phyloP scores from a whole-genome alignment of 139 green algal genomes.

The Chlorella sp. region DNA sequence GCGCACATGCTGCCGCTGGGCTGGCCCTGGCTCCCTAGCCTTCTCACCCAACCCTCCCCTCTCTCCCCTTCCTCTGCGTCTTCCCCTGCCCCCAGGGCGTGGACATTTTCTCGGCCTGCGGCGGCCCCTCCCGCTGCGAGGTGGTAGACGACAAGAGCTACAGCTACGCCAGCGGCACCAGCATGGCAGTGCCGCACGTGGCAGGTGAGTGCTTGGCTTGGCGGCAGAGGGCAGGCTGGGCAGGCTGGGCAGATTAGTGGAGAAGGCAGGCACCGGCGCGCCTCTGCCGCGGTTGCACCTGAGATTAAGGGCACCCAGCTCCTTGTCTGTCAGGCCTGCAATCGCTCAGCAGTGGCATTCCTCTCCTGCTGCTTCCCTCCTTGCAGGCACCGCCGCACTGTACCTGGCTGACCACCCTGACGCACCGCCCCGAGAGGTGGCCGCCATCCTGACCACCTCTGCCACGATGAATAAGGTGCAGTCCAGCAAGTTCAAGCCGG shows the following conservation, averaged over 20 bases:
- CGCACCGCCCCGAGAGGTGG: constrained; percentile 25
- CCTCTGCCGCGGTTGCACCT: too few relatives aligned
- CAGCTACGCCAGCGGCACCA: constrained; percentile 44
- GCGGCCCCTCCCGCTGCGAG: constrained; percentile 41
- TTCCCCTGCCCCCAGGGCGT: constrained; percentile 16
- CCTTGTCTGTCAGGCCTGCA: too few relatives aligned
- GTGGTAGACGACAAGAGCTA: constrained; percentile 29
- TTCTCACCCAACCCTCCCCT: background rate
- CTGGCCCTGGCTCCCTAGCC: too few relatives aligned
- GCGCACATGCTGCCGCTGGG: too few relatives aligned
- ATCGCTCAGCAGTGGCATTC: background rate
- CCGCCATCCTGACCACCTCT: background rate
- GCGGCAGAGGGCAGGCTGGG: too few relatives aligned
- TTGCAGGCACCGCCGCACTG: constrained; percentile 58
- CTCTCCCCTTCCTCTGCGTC: background rate
- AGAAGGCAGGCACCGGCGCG: too few relatives aligned
- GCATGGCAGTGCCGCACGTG: constrained; percentile 64
- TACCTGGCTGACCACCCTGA: constrained; percentile 42
- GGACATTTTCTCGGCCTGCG: constrained; percentile 61
- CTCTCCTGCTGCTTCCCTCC: background rate
- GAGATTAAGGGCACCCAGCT: too few relatives aligned
- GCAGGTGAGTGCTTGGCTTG: constrained; percentile 38
- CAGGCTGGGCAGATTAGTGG: too few relatives aligned
- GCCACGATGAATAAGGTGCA: constrained; percentile 30
- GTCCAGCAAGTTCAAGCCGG: background rate